A percentile compares a stretch with the other conserved stretches of the same genome.
Conservation (phyloP, 371 early-diverging fungal genomes). For the Rhizopus delemar region DNA sequence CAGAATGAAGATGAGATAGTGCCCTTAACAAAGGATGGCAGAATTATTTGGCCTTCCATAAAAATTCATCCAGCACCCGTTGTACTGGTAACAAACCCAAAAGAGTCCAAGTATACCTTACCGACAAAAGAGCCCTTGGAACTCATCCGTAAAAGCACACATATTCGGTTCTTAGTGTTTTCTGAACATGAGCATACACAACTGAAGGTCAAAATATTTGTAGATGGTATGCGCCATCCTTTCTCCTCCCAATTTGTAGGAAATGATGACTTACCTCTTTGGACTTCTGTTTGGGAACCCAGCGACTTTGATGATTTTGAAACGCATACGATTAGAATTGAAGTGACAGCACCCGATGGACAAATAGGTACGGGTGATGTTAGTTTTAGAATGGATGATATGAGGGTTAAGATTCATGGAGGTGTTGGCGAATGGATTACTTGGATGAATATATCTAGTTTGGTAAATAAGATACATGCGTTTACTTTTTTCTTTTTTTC, state of each 20-base stretch:
- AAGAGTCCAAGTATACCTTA: conserved; percentile 76
- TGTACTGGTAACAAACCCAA: conserved; percentile 86
- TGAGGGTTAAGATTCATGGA: conserved; percentile 59
- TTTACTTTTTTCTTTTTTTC: not conserved
- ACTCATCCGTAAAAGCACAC: conserved; percentile 57
- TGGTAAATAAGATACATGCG: conserved; percentile 34
- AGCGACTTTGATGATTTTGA: conserved; percentile 60
- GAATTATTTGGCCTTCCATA: conserved; percentile 26
- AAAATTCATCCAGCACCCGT: conserved; percentile 60
- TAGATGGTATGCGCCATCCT: conserved; percentile 46
- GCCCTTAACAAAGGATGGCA: conserved; percentile 15
- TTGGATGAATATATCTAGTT: conserved; percentile 49
- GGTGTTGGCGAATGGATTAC: conserved; percentile 82
- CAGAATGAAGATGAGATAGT: conserved; percentile 1
- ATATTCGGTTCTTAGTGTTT: conserved; percentile 79
- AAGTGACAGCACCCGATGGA: conserved; percentile 59
- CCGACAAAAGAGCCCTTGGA: conserved; percentile 72
- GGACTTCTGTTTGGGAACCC: conserved; percentile 74
- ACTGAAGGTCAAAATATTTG: conserved; percentile 55
- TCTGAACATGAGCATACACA: conserved; percentile 36
- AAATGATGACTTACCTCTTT: conserved; percentile 64
- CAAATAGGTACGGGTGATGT: conserved; percentile 39
- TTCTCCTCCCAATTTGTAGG: conserved; percentile 41
- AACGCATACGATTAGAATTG: conserved; percentile 63
- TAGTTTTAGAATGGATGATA: conserved; percentile 66